These are phyloP conservation scores for Cyclotella choctawhatcheeana DNA, from an alignment of 108 stramenopile species.

Conservation along the genomic window DNA sequence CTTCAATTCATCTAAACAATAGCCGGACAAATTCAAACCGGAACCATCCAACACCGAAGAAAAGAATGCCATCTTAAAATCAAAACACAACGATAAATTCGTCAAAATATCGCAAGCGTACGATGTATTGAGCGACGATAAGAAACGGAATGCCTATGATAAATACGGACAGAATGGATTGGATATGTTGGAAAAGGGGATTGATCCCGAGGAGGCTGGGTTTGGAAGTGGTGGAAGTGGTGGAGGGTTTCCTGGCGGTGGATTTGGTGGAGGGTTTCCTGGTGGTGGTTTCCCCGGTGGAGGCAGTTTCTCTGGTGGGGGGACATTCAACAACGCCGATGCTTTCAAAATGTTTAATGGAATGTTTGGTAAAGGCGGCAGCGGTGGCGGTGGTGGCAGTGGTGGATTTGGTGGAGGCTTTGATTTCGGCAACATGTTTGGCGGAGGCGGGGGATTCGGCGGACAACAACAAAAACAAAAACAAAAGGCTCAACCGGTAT, in stretches of 20 bases:
- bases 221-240: constrained; percentile 61
- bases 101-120: constrained; percentile 78
- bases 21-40: constrained; percentile 72
- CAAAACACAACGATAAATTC: constrained; percentile 66
- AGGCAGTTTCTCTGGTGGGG: neutral
- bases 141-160: constrained; percentile 86
- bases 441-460: constrained; percentile 19
- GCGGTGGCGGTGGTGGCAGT: constrained; percentile 5
- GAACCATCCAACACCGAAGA: constrained; percentile 39
- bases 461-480: constrained; percentile 27
- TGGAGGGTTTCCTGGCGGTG: constrained; percentile 10
- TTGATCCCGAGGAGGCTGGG: constrained; percentile 72
- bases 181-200: constrained; percentile 68
- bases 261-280: constrained; percentile 3
- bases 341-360: constrained; percentile 76
- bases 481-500: constrained; percentile 53
- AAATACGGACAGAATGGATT: constrained; percentile 83
- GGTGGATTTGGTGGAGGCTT: constrained; percentile 1
- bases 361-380: constrained; percentile 52
- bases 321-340: constrained; percentile 23
- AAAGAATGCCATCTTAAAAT: constrained; percentile 58
- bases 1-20: neutral
- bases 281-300: neutral
- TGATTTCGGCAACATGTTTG: constrained; percentile 19
- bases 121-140: constrained; percentile 75